These are phyloP conservation scores for Pugionium dolabratum DNA, from an alignment of 345 rosid species.

Conservation along the genomic window DNA sequence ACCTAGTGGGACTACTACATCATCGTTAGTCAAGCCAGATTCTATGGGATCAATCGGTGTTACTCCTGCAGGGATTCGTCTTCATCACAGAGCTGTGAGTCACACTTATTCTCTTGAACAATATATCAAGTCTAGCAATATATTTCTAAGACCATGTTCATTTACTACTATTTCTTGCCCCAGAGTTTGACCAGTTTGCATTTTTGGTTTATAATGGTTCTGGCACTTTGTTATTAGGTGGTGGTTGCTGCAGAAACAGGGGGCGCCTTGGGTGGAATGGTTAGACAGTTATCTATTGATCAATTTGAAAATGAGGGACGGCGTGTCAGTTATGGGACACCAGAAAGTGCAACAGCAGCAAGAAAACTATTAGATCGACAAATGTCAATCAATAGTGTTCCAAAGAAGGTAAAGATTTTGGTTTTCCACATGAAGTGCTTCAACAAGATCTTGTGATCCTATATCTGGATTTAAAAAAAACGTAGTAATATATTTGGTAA, in stretches of 20 bases:
- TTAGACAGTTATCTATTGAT: slow-evolving; percentile 84
- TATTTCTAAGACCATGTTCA: slow-evolving; percentile 23
- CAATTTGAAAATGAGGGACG: slow-evolving; percentile 94
- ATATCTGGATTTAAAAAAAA: slow-evolving; percentile 15
- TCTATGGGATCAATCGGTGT: slow-evolving; percentile 55
- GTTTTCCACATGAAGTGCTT: slow-evolving; percentile 21
- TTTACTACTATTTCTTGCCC: slow-evolving; percentile 12
- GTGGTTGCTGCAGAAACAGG: slow-evolving; percentile 90
- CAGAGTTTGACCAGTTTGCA: slow-evolving; percentile 9
- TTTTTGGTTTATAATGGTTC: slow-evolving; percentile 25
- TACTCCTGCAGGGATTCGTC: slow-evolving; percentile 69
- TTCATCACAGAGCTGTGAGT: slow-evolving; percentile 88
- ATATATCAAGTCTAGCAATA: background rate
- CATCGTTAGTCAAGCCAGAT: slow-evolving; percentile 64
- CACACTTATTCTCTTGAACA: slow-evolving; percentile 13
- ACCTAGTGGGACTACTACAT: slow-evolving; percentile 70
- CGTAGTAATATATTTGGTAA: slow-evolving; percentile 4
- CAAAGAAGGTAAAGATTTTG: slow-evolving; percentile 64
- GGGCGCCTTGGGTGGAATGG: slow-evolving; percentile 93
- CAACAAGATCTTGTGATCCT: slow-evolving; percentile 19
- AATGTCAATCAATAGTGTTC: slow-evolving; percentile 85
- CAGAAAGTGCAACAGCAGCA: slow-evolving; percentile 89
- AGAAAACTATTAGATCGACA: slow-evolving; percentile 88
- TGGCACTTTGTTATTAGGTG: slow-evolving; percentile 51
- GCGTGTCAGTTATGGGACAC: slow-evolving; percentile 84